Percentiles rank a stretch among this genome's conserved stretches.
These are phyloP conservation scores for Sphagnurus paluster DNA, from an alignment of 1,284 basidiomycete species.

Conservation along the genomic window DNA sequence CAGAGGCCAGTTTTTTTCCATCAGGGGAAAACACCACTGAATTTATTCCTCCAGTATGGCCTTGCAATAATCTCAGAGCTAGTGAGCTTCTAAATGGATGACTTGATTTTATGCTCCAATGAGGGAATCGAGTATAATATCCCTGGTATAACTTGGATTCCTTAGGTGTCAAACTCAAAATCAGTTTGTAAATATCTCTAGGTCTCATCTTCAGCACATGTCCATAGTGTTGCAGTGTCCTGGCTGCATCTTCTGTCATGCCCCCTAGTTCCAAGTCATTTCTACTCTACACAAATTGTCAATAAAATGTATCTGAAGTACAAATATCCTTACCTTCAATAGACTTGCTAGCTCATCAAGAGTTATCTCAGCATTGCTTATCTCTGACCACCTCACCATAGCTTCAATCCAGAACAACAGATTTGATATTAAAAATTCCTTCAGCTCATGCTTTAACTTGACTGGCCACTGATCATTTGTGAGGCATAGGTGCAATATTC, in stretches of 20 bases:
- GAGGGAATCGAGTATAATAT: background rate
- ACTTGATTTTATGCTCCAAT: background rate
- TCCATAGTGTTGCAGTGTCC: background rate
- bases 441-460: background rate
- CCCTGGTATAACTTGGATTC: background rate
- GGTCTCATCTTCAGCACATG: background rate
- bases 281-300: background rate
- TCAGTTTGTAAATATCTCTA: background rate
- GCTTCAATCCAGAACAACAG: background rate
- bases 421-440: background rate
- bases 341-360: background rate
- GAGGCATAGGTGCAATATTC: background rate
- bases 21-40: slow-evolving; percentile 22
- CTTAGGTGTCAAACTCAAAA: background rate
- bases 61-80: no score
- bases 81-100: background rate
- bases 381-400: background rate
- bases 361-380: background rate
- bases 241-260: background rate
- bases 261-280: background rate
- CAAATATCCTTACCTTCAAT: background rate
- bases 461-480: background rate
- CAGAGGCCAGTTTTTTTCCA: slow-evolving; percentile 14
- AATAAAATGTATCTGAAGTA: background rate
- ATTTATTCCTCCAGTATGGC: background rate